phyloP scores from a whole-genome alignment of 129 eudicot genomes.

The Solidago caesia region DNA sequence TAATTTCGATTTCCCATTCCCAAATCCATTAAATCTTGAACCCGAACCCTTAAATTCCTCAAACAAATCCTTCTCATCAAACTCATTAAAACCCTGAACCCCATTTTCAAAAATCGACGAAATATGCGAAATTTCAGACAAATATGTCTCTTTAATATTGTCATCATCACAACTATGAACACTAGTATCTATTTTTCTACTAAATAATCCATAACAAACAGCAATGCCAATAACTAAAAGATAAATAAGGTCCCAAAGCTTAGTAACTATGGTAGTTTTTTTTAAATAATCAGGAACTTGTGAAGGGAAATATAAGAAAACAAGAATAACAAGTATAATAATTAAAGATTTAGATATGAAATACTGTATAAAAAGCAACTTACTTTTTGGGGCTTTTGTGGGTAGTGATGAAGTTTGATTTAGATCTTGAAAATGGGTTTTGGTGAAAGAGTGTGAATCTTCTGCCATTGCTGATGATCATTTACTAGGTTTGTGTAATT shows the following conservation, averaged over 20 bases:
- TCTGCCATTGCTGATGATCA: slow-evolving; percentile 41
- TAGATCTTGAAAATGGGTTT: slow-evolving; percentile 40
- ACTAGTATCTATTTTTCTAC: slow-evolving; percentile 35
- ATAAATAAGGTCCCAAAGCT: slow-evolving; percentile 75
- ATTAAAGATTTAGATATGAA: slow-evolving; percentile 50
- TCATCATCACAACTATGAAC: slow-evolving; percentile 21
- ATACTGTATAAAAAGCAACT: slow-evolving; percentile 38
- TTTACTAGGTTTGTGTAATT: background rate
- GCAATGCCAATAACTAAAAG: slow-evolving; percentile 72
- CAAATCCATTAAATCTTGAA: slow-evolving; percentile 31
- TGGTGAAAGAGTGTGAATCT: slow-evolving; percentile 14
- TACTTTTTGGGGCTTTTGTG: slow-evolving; percentile 46
- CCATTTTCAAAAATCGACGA: slow-evolving; percentile 72
- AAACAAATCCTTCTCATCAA: slow-evolving; percentile 40
- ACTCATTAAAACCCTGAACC: slow-evolving; percentile 46
- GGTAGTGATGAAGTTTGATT: slow-evolving; percentile 27
- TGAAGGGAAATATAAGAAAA: slow-evolving; percentile 63
- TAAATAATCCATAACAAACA: slow-evolving; percentile 74
- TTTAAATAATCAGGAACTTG: slow-evolving; percentile 62
- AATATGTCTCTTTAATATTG: slow-evolving; percentile 26
- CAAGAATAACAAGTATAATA: slow-evolving; percentile 46
- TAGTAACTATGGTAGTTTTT: slow-evolving; percentile 35
- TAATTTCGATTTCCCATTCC: slow-evolving; percentile 14
- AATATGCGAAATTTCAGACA: slow-evolving; percentile 52
- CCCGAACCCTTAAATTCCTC: slow-evolving; percentile 23